Evolutionary conservation across 1,284 basidiomycete genomes (phyloP).

Genomic region (Tremellales sp.): DNA sequence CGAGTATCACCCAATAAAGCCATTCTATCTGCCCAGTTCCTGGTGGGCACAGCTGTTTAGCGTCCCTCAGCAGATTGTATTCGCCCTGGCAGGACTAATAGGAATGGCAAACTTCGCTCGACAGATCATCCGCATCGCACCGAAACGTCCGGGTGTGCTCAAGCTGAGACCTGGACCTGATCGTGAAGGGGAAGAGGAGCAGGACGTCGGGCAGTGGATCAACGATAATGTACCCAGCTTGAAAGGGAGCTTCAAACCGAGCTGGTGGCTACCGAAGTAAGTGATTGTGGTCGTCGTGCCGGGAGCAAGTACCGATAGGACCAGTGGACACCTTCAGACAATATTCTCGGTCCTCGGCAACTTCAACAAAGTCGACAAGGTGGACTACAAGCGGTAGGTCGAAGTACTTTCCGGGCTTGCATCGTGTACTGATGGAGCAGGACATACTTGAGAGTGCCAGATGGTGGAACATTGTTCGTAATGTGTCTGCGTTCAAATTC

Average conservation of each 20-base stretch:
- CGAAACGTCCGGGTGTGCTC: conserved; percentile 18
- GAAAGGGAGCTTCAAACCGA: conserved; percentile 42
- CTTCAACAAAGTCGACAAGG: conserved; percentile 67
- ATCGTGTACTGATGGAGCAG: conserved; percentile 41
- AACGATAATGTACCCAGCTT: conserved; percentile 41
- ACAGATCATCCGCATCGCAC: conserved; percentile 38
- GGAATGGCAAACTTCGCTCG: conserved; percentile 38
- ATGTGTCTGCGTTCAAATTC: neutral
- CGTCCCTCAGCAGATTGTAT: conserved; percentile 24
- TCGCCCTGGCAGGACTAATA: conserved; percentile 30
- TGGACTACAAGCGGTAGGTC: conserved; percentile 64
- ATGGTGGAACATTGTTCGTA: conserved; percentile 66
- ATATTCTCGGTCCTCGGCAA: conserved; percentile 49
- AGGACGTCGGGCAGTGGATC: conserved; percentile 29
- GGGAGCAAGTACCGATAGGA: too few relatives aligned
- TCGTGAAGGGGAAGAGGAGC: neutral
- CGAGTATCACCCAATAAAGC: conserved; percentile 5
- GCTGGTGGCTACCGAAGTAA: conserved; percentile 49
- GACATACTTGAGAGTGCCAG: conserved; percentile 58
- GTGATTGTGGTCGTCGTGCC: conserved; percentile 7
- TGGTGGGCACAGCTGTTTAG: conserved; percentile 8
- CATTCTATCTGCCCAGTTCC: conserved; percentile 8
- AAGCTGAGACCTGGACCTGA: neutral
- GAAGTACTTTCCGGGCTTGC: neutral
- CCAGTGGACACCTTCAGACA: conserved; percentile 51